phyloP scores from a whole-genome alignment of 2,329 filamentous ascomycete genomes.

The Curvularia spicifera region DNA sequence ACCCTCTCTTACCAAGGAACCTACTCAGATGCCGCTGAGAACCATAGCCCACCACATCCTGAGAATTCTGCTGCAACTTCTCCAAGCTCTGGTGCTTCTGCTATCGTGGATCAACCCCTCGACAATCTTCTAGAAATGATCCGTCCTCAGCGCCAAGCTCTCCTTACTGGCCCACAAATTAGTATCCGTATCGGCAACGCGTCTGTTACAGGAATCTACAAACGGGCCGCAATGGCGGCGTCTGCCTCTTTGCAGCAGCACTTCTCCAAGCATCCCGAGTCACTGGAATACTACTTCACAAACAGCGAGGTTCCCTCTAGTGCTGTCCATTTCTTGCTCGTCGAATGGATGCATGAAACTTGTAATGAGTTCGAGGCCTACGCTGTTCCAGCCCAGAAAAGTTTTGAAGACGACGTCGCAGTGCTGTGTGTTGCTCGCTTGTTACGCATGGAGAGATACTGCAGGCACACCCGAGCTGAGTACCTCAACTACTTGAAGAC shows the following conservation, averaged over 20 bases:
- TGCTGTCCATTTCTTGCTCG: constrained; percentile 15
- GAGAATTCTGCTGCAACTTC: background rate
- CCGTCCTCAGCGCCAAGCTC: constrained; percentile 12
- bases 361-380: constrained; percentile 15
- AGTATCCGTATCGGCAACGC: constrained; percentile 14
- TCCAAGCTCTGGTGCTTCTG: background rate
- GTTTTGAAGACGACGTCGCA: constrained; percentile 15
- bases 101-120: constrained; percentile 5
- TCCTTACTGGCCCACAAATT: constrained; percentile 16
- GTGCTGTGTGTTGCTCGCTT: constrained; percentile 19
- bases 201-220: constrained; percentile 9
- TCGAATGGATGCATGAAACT: constrained; percentile 15
- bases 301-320: constrained; percentile 1
- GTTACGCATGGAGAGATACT: constrained; percentile 26
- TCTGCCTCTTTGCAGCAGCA: constrained; percentile 17
- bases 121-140: constrained; percentile 19
- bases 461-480: constrained; percentile 5
- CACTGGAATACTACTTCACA: constrained; percentile 10
- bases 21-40: background rate
- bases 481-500: constrained; percentile 19
- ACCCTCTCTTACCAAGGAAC: background rate
- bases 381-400: constrained; percentile 7
- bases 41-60: too few species aligned
- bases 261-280: constrained; percentile 17
- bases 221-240: constrained; percentile 25